A percentile compares a stretch with the other conserved stretches of the same genome.
Evolutionary conservation across 306 rosid species (phyloP).

Genomic region (Dalbergia oliveri): DNA sequence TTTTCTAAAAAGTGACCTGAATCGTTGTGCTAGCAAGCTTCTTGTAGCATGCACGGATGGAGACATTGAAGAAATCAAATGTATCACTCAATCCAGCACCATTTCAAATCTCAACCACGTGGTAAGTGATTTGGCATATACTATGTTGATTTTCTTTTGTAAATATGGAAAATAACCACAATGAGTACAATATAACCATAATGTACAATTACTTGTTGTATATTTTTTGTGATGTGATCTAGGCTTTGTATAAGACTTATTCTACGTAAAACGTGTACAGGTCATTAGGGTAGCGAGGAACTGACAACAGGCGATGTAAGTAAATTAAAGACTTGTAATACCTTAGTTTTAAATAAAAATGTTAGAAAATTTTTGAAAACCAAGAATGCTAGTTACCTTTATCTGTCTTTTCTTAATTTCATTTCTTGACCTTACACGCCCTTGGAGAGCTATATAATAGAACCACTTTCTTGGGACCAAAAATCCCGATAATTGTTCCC

Average conservation of each 20-base stretch:
- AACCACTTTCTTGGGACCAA: too few relatives aligned
- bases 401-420: too few relatives aligned
- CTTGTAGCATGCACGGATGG: slow-evolving; percentile 75
- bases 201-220: neutral
- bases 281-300: slow-evolving; percentile 75
- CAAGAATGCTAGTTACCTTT: too few relatives aligned
- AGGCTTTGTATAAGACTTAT: neutral
- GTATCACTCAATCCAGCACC: slow-evolving; percentile 64
- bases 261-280: slow-evolving; percentile 50
- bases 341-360: too few relatives aligned
- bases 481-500: too few relatives aligned
- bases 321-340: too few relatives aligned
- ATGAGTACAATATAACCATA: neutral
- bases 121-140: slow-evolving; percentile 51
- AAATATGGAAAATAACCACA: neutral
- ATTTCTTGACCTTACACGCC: too few relatives aligned
- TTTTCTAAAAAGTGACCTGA: slow-evolving; percentile 66
- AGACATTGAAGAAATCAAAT: slow-evolving; percentile 75
- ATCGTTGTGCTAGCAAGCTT: slow-evolving; percentile 65
- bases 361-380: too few relatives aligned
- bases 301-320: slow-evolving; percentile 74
- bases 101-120: slow-evolving; percentile 72
- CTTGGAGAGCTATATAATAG: too few relatives aligned
- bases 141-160: neutral
- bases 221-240: neutral